Evolutionary conservation across 2,329 filamentous ascomycete genomes (phyloP).

Genomic region (Botrytis aclada): DNA sequence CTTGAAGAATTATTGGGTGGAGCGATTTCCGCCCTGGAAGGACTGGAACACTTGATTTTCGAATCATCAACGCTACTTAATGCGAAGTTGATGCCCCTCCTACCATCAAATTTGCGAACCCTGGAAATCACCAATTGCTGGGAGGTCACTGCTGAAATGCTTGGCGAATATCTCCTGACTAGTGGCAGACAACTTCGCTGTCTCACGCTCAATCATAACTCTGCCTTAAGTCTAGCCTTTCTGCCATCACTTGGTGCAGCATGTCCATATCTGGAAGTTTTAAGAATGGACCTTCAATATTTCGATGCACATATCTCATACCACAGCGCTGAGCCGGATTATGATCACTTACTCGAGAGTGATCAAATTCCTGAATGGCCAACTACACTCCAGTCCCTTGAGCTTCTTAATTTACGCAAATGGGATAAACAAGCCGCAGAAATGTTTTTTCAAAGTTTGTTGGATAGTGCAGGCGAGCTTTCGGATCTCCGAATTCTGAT

Average conservation of each 20-base stretch:
- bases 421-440: slow-evolving; percentile 69
- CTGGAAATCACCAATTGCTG: slow-evolving; percentile 79
- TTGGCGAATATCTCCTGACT: slow-evolving; percentile 62
- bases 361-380: slow-evolving; percentile 78
- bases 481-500: slow-evolving; percentile 65
- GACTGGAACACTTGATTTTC: slow-evolving; percentile 66
- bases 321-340: slow-evolving; percentile 71
- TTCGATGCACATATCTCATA: slow-evolving; percentile 66
- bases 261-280: slow-evolving; percentile 67
- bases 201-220: slow-evolving; percentile 74
- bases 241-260: slow-evolving; percentile 60
- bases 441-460: slow-evolving; percentile 74
- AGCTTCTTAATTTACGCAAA: slow-evolving; percentile 74
- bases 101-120: slow-evolving; percentile 64
- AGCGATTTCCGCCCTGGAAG: slow-evolving; percentile 53
- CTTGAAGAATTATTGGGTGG: slow-evolving; percentile 43
- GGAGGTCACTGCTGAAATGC: slow-evolving; percentile 64
- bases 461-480: slow-evolving; percentile 65
- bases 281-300: slow-evolving; percentile 77
- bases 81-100: slow-evolving; percentile 60
- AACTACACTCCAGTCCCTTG: slow-evolving; percentile 62
- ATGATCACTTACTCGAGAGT: slow-evolving; percentile 62
- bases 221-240: slow-evolving; percentile 73
- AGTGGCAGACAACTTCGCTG: slow-evolving; percentile 66
- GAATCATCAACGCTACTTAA: slow-evolving; percentile 73